phyloP scores from a whole-genome alignment of 148 eudicot genomes.

The Persicaria maculosa region DNA sequence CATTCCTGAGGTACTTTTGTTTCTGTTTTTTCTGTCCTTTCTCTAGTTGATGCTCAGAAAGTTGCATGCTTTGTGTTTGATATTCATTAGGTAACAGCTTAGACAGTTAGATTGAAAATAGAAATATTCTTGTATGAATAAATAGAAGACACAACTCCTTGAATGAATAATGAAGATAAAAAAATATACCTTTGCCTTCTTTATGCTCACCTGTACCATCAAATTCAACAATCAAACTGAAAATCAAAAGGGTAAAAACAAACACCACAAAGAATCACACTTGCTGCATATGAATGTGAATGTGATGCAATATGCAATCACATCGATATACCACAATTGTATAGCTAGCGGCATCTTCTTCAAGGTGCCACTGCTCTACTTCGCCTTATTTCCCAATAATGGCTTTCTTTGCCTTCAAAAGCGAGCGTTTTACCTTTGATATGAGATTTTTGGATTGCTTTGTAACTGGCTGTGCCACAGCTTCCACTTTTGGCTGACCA shows the following conservation, averaged over 20 bases:
- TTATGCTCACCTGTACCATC: conserved; percentile 4
- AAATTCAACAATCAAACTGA: conserved; percentile 4
- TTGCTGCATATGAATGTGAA: neutral
- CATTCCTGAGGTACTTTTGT: neutral
- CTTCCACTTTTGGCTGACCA: conserved; percentile 38
- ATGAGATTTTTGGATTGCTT: conserved; percentile 51
- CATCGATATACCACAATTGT: neutral
- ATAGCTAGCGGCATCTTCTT: conserved; percentile 1
- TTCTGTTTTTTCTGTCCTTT: neutral
- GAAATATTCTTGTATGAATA: no score
- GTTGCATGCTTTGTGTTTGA: neutral
- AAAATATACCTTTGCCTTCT: neutral
- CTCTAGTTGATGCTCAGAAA: neutral
- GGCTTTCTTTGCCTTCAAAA: conserved; percentile 82
- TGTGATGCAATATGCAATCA: neutral
- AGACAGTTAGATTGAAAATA: neutral
- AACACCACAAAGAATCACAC: neutral
- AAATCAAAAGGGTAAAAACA: neutral
- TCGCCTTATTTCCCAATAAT: conserved; percentile 38
- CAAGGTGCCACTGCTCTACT: neutral
- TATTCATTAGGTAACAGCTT: neutral
- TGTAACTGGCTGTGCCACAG: conserved; percentile 35
- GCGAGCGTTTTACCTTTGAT: conserved; percentile 69
- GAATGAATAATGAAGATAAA: neutral
- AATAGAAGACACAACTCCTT: neutral